These are phyloP conservation scores for Metschnikowia lunata DNA, from an alignment of 805 yeast genomes.

Conservation along the genomic window DNA sequence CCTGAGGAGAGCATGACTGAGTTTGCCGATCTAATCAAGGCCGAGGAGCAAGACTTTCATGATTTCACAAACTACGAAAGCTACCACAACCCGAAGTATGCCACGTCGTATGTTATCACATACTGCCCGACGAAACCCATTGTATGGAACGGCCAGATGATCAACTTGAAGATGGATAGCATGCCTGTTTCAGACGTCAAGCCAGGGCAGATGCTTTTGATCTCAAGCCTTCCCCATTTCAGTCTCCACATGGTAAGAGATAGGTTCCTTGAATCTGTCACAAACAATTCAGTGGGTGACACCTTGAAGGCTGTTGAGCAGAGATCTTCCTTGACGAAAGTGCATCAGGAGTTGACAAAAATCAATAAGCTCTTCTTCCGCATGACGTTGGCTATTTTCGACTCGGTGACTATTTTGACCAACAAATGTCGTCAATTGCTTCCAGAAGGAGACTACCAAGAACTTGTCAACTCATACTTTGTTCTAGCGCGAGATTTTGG, in stretches of 20 bases:
- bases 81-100: slow-evolving; percentile 23
- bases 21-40: slow-evolving; percentile 24
- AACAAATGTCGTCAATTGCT: slow-evolving; percentile 51
- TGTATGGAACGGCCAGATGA: slow-evolving; percentile 83
- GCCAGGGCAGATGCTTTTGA: slow-evolving; percentile 62
- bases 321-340: slow-evolving; percentile 65
- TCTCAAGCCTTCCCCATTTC: slow-evolving; percentile 61
- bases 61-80: slow-evolving; percentile 9
- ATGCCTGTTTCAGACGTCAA: slow-evolving; percentile 54
- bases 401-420: slow-evolving; percentile 49
- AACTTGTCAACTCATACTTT: slow-evolving; percentile 68
- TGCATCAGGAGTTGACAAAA: slow-evolving; percentile 67
- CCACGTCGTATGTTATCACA: slow-evolving; percentile 62
- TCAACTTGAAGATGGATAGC: slow-evolving; percentile 46
- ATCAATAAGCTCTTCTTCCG: slow-evolving; percentile 64
- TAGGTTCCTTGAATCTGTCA: slow-evolving; percentile 50
- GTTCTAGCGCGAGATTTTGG: slow-evolving; percentile 80
- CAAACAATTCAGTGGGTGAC: slow-evolving; percentile 42
- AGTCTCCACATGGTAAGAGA: slow-evolving; percentile 52
- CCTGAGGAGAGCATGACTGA: slow-evolving; percentile 22
- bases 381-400: slow-evolving; percentile 61
- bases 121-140: slow-evolving; percentile 79
- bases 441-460: slow-evolving; percentile 60
- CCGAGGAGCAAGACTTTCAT: slow-evolving; percentile 4
- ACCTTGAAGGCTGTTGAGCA: slow-evolving; percentile 47